These are phyloP conservation scores for Tylopilus felleus DNA, from an alignment of 768 basidiomycete genomes.

Conservation along the genomic window DNA sequence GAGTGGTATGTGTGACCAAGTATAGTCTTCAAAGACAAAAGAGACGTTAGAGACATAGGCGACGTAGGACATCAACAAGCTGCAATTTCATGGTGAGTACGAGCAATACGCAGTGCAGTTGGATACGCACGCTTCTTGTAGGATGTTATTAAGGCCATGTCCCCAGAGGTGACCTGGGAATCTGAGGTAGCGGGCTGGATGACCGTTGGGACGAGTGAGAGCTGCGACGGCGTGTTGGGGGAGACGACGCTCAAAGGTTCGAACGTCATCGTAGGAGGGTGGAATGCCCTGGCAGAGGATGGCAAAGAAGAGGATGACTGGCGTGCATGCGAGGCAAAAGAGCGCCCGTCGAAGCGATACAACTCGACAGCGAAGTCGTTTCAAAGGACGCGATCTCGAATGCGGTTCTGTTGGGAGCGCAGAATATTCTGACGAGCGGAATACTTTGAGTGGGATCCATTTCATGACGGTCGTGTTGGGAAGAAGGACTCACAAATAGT, in stretches of 20 bases:
- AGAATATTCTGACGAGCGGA: constrained; percentile 9
- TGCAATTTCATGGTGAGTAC: constrained; percentile 14
- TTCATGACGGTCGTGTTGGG: not conserved
- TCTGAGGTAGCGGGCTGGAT: constrained; percentile 37
- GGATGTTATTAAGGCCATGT: constrained; percentile 58
- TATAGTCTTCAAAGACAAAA: constrained; percentile 62
- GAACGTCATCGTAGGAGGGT: constrained; percentile 37
- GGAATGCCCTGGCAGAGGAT: constrained; percentile 38
- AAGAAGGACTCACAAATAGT: too few relatives aligned
- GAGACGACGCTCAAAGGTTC: constrained; percentile 33
- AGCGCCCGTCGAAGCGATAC: constrained; percentile 31
- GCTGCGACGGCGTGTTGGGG: constrained; percentile 37
- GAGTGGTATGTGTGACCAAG: constrained; percentile 53
- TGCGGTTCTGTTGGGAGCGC: constrained; percentile 9
- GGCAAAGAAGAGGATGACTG: constrained; percentile 27
- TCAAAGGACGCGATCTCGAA: not conserved
- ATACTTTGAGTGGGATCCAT: not conserved
- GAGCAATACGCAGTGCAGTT: not conserved
- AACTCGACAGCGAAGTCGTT: constrained; percentile 14
- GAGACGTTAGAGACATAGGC: constrained; percentile 49
- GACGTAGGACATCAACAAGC: constrained; percentile 50
- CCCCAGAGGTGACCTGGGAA: constrained; percentile 60
- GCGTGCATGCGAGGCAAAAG: constrained; percentile 16
- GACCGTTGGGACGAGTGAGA: not conserved
- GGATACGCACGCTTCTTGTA: constrained; percentile 55